Base-by-base conservation (phyloP, 2,329 filamentous ascomycete genomes). In the Ascochyta lentis region DNA sequence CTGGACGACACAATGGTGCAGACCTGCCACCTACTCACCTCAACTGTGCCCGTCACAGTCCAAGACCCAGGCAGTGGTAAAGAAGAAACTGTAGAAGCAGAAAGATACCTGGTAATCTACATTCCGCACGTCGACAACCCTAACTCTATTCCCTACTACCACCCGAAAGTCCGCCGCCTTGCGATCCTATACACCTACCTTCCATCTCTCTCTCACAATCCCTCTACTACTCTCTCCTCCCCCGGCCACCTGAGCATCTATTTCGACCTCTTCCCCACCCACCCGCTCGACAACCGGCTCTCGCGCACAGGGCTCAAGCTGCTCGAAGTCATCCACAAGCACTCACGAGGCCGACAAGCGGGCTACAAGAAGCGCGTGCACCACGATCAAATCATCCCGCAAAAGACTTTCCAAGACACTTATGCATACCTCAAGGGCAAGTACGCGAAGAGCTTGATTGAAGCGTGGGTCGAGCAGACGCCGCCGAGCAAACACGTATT, bases 401-500 rank as follows among this genome's bases (percentile, higher is more conserved):
- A 93, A 66, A 84, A 88, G 47, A 78, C 81, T 0, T 87, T 96
- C 49, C 94, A 98, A 72, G 86, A 93, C 67, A 93, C 89, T 0
- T 98, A 97, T 72, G 83, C 88, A 0, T 80, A 82, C 16, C 82
- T 99, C 6, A 98, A 98, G 77, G 80, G 85, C 49, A 89, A 85
- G 65, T 92, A 98, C 71, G 92, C 91, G 0, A 83, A 85, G 19
- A 68, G 76, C 1, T 78, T 99, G 12, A 88, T 92, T 13, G 76
- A 84, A n/a, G 79, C 77, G 1, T 99, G 94, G 95, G 87, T 87
- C 13, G 95, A 98, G 78, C 84, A 84, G 47, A 98, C 93, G 0
- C 92, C 96, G 70, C 91, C 93, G 0, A 81, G 81, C 15, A 99
- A 98, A 74, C 93, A 98, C 70, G 92, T 98, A 3, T 98, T 97